These are phyloP conservation scores for Begonia peltatifolia DNA, from an alignment of 306 rosid genomes.

Conservation along the genomic window DNA sequence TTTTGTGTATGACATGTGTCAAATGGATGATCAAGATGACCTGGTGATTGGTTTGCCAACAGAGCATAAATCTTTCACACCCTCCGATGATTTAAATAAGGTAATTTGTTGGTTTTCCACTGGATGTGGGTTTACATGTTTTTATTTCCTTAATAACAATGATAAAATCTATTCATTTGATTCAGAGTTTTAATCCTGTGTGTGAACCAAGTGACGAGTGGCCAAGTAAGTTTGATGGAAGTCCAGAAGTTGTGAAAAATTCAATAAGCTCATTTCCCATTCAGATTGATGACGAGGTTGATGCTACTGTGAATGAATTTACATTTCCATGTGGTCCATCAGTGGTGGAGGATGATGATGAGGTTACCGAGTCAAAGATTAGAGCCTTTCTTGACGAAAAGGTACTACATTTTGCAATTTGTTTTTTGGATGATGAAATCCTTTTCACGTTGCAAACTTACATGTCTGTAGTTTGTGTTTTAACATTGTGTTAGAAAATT, in stretches of 20 bases:
- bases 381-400: conserved; percentile 77
- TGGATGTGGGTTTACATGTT: conserved; percentile 13
- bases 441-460: conserved; percentile 7
- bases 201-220: conserved; percentile 63
- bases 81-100: conserved; percentile 42
- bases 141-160: conserved; percentile 7
- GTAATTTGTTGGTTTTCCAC: conserved; percentile 17
- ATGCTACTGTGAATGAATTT: conserved; percentile 25
- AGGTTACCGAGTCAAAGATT: conserved; percentile 75
- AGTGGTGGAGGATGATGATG: conserved; percentile 70
- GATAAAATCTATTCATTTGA: conserved; percentile 14
- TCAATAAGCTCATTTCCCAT: conserved; percentile 25
- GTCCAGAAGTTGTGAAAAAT: conserved; percentile 29
- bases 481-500: background rate
- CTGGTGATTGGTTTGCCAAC: conserved; percentile 32
- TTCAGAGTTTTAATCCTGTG: conserved; percentile 77
- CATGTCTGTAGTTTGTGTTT: background rate
- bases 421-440: conserved; percentile 5
- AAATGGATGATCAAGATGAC: conserved; percentile 57
- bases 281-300: conserved; percentile 24
- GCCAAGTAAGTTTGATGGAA: conserved; percentile 45
- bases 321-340: conserved; percentile 44
- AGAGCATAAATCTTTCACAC: conserved; percentile 29
- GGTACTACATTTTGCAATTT: conserved; percentile 23
- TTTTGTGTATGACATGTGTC: conserved; percentile 65